A percentile compares a stretch with the other conserved stretches of the same genome.
Conservation (phyloP, 257 asterid species). For the Nicotiana tabacum region DNA sequence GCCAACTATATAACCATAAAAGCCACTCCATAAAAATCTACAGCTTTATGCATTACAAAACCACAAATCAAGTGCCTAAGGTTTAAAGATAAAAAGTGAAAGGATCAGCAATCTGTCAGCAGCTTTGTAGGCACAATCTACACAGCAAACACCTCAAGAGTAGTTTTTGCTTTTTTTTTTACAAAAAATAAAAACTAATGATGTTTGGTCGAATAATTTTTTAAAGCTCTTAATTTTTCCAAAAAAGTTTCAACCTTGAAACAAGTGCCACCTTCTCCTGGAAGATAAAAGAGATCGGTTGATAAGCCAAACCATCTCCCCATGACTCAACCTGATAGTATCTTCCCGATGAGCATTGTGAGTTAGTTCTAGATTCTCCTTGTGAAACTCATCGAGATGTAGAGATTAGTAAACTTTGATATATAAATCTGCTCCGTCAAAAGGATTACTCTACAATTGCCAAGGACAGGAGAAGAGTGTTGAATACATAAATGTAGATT, state of each 20-base stretch:
- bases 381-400: not conserved
- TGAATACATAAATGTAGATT: not conserved
- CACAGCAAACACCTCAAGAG: not conserved
- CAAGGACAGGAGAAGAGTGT: not conserved
- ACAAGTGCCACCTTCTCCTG: not conserved
- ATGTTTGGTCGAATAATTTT: not conserved
- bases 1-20: too few relatives aligned
- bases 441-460: not conserved
- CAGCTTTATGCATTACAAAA: not conserved
- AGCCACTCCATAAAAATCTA: not conserved
- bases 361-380: not conserved
- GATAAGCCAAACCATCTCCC: not conserved
- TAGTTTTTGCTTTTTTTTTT: not conserved
- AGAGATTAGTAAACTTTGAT: not conserved
- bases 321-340: slow-evolving; percentile 1
- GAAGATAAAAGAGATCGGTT: not conserved
- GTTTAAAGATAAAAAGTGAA: not conserved
- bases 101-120: not conserved
- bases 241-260: not conserved
- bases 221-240: not conserved
- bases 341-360: not conserved
- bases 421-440: not conserved
- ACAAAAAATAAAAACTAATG: not conserved
- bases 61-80: not conserved
- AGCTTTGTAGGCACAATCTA: not conserved